A percentile compares a stretch with the other conserved stretches of the same genome.
These are phyloP conservation scores for Fusarium nematophilum DNA, from an alignment of 2,329 filamentous ascomycete genomes.

Conservation along the genomic window DNA sequence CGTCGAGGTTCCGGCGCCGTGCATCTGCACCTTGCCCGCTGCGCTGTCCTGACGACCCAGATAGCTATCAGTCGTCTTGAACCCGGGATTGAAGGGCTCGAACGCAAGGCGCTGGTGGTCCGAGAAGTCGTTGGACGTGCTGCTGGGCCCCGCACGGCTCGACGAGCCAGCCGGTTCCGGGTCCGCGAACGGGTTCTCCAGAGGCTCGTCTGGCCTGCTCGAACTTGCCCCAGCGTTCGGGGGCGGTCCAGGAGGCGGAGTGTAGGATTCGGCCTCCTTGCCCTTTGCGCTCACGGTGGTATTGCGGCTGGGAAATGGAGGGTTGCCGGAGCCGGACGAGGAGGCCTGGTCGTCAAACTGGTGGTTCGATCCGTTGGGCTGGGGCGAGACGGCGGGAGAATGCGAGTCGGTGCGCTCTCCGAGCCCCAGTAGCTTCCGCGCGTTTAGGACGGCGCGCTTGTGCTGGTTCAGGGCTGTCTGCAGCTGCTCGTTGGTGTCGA, in stretches of 20 bases:
- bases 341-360: constrained; percentile 25
- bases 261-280: constrained; percentile 48
- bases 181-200: constrained; percentile 48
- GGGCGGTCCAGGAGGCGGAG: constrained; percentile 40
- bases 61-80: constrained; percentile 42
- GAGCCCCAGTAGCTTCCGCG: constrained; percentile 65
- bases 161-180: constrained; percentile 44
- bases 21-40: constrained; percentile 55
- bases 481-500: constrained; percentile 94
- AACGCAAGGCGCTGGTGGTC: constrained; percentile 43
- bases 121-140: constrained; percentile 26
- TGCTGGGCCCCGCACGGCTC: constrained; percentile 19
- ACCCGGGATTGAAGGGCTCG: constrained; percentile 56
- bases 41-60: constrained; percentile 54
- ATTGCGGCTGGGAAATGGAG: constrained; percentile 20
- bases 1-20: constrained; percentile 48
- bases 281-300: constrained; percentile 48
- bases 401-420: constrained; percentile 45
- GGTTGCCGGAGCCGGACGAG: constrained; percentile 25
- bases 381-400: constrained; percentile 43
- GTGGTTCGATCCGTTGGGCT: constrained; percentile 47
- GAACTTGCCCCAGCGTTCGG: constrained; percentile 42
- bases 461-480: constrained; percentile 85
- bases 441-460: constrained; percentile 79
- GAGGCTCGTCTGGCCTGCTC: constrained; percentile 32